phyloP scores from a whole-genome alignment of 2,329 filamentous ascomycete species.

The Arthrobotrys entomopaga region DNA sequence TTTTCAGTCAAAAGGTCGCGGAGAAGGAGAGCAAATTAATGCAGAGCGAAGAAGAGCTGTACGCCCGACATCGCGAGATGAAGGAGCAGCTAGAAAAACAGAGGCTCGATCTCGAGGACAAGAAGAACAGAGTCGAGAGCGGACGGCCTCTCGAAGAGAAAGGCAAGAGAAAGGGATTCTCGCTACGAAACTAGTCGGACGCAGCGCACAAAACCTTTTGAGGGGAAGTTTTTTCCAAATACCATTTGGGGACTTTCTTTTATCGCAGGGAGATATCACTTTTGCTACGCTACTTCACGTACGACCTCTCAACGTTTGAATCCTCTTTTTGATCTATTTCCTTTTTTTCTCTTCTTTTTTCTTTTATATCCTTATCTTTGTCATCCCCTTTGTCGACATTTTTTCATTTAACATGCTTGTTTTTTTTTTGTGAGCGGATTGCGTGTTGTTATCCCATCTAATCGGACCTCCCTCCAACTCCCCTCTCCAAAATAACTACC shows the following conservation, averaged over 20 bases:
- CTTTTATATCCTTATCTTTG: conserved; percentile 28
- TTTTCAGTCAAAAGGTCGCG: conserved; percentile 99
- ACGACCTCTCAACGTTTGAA: conserved; percentile 40
- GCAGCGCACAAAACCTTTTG: conserved; percentile 51
- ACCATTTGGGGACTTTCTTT: not conserved
- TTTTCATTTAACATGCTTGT: conserved; percentile 22
- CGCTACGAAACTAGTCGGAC: conserved; percentile 77
- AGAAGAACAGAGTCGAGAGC: conserved; percentile 94
- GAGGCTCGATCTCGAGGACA: conserved; percentile 94
- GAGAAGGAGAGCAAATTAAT: conserved; percentile 99
- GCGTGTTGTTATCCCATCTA: conserved; percentile 49
- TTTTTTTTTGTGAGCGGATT: conserved; percentile 53
- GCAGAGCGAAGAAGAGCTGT: conserved; percentile 98
- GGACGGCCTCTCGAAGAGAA: conserved; percentile 97
- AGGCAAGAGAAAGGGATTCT: conserved; percentile 99
- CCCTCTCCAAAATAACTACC: conserved; percentile 16
- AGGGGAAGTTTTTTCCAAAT: conserved; percentile 19
- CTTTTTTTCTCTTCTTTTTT: conserved; percentile 22
- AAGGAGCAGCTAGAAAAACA: conserved; percentile 98
- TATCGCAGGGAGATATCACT: not conserved
- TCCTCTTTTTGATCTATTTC: conserved; percentile 25
- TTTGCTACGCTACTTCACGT: conserved; percentile 41
- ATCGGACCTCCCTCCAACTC: conserved; percentile 19
- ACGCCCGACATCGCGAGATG: conserved; percentile 98
- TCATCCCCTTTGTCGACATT: conserved; percentile 37